Conservation (phyloP, 75 land plant genomes). For the Ceratopteris richardii region DNA sequence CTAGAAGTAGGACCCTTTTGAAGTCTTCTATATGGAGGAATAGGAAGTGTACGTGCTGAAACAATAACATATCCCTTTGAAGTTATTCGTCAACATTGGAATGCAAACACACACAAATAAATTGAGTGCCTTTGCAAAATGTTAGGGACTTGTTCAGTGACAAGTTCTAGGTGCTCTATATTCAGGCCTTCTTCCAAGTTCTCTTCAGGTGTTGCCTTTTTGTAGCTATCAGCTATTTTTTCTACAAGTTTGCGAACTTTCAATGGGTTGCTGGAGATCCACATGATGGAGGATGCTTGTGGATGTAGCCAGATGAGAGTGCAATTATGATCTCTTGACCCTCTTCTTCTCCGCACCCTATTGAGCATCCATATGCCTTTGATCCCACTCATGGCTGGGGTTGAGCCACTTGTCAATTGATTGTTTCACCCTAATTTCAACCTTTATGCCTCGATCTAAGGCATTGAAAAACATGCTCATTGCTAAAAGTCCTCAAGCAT, state of each 20-base stretch:
- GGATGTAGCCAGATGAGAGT: too few relatives aligned
- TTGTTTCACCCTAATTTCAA: too few relatives aligned
- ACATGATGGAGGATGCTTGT: too few relatives aligned
- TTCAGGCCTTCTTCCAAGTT: constrained; percentile 77
- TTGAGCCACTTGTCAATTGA: too few relatives aligned
- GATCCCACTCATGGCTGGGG: too few relatives aligned
- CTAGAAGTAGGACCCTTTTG: constrained; percentile 65
- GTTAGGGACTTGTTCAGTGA: constrained; percentile 48
- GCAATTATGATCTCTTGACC: too few relatives aligned
- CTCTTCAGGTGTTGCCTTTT: constrained; percentile 67
- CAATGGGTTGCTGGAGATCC: too few relatives aligned
- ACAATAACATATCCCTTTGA: constrained; percentile 86
- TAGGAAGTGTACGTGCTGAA: constrained; percentile 75
- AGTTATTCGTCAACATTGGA: constrained; percentile 78
- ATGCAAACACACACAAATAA: constrained; percentile 52
- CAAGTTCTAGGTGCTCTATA: constrained; percentile 74
- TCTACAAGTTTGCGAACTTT: constrained; percentile 75
- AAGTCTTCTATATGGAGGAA: constrained; percentile 74
- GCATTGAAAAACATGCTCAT: too few relatives aligned
- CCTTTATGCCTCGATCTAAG: too few relatives aligned
- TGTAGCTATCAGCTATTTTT: constrained; percentile 69
- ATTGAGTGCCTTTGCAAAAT: constrained; percentile 47
- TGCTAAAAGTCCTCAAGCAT: too few relatives aligned
- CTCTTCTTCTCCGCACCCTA: too few relatives aligned
- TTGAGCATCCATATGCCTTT: too few relatives aligned